Evolutionary conservation across 2,329 filamentous ascomycete genomes (phyloP).

Genomic region (Byssothecium circinans): DNA sequence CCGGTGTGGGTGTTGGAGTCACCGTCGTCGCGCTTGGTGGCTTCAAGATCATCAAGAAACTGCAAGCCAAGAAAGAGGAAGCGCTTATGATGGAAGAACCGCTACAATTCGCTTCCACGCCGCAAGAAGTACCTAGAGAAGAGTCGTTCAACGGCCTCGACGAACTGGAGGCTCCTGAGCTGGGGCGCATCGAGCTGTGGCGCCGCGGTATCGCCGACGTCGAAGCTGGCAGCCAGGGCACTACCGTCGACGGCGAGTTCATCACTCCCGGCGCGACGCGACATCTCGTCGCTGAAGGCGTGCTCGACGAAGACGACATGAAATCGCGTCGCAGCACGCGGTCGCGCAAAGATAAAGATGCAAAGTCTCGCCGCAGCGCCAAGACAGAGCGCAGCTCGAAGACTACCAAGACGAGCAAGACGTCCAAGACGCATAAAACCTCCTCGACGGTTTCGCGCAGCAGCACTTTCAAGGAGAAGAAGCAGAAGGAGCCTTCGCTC

Average conservation of each 20-base stretch:
- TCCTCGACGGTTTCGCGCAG: slow-evolving; percentile 11
- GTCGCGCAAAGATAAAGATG: slow-evolving; percentile 22
- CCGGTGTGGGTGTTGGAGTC: slow-evolving; percentile 85
- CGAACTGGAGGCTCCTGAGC: slow-evolving; percentile 59
- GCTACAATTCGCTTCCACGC: slow-evolving; percentile 16
- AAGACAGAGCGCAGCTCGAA: slow-evolving; percentile 32
- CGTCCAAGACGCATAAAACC: slow-evolving; percentile 18
- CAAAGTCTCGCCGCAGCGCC: slow-evolving; percentile 29
- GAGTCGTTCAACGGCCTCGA: slow-evolving; percentile 46
- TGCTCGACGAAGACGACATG: slow-evolving; percentile 52
- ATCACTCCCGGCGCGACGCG: slow-evolving; percentile 60
- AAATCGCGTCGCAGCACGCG: slow-evolving; percentile 40
- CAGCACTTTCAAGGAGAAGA: slow-evolving; percentile 35
- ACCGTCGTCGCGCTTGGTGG: slow-evolving; percentile 95
- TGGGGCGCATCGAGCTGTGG: slow-evolving; percentile 65
- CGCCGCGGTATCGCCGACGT: slow-evolving; percentile 64
- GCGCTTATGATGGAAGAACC: slow-evolving; percentile 11
- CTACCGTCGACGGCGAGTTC: slow-evolving; percentile 67
- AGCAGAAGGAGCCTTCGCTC: slow-evolving; percentile 47
- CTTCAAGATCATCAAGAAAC: slow-evolving; percentile 94
- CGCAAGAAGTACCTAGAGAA: slow-evolving; percentile 5
- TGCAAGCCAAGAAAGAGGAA: slow-evolving; percentile 54
- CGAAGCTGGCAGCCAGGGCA: slow-evolving; percentile 57
- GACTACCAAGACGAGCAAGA: slow-evolving; percentile 28
- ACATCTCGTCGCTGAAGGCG: slow-evolving; percentile 49